Base-by-base conservation (phyloP, 2,329 filamentous ascomycete genomes). In the Penicillium hordei region DNA sequence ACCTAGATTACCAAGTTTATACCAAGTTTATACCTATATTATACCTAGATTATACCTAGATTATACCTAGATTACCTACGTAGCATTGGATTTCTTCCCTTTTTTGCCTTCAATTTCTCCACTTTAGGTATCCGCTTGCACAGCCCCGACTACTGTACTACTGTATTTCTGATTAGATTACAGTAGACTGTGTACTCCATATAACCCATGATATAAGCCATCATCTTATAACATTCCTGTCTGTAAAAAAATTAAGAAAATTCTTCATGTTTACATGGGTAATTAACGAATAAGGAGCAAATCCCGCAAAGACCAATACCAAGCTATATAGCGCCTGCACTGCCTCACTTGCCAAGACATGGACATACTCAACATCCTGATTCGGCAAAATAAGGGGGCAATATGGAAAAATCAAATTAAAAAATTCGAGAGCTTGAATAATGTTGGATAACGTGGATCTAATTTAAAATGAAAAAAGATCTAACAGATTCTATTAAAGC, bases 281-380 rank as follows among this genome's bases (percentile, higher is more conserved):
- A 46, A 33, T 23, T 25, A 19, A 27, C 29, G 10, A 44, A 25
- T 33, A 19, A 34, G 29, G 27, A 45, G 27, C 48, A 19, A 29
- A 51, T 34, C 25, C 29, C 29, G 15, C 40, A 39, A 36, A 55
- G 48, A 55, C 48, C 29, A 52, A 58, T 39, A 43, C 54, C 36
- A 52, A 56, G 49, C 58, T 55, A 50, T 34, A 42, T 62, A 58
- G 59, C 55, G 33, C 54, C 62, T 72, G 70, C 70, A 72, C 70
- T 70, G 70, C 70, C 70, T 71, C 70, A 68, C 21, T 48, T 45
- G 59, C 59, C 59, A 61, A 61, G 59, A 27, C 17, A 36, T 50
- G 25, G 12, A 31, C 21, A 45, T 34, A 33, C 23, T 27, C 19
- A 23, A 19, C 19, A 10, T 15, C 52, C 45, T 7, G 36, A 55